Conservation (phyloP, 2,329 filamentous ascomycete genomes). For the Elsinoe fawcettii region DNA sequence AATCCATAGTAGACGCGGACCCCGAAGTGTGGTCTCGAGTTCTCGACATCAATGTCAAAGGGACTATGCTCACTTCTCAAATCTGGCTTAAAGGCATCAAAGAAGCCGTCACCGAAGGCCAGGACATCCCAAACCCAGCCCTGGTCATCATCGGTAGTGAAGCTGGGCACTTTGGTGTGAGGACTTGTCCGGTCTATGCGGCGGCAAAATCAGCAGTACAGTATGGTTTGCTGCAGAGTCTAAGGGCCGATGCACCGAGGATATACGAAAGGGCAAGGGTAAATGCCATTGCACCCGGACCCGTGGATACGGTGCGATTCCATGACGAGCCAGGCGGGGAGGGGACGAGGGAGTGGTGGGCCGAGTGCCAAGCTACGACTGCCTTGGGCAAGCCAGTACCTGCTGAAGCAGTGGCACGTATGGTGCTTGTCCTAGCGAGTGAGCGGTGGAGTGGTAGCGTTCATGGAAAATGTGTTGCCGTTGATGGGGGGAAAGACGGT, state of each 20-base stretch:
- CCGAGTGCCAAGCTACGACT: conserved; percentile 39
- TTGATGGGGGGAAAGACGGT: conserved; percentile 42
- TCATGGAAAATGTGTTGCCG: conserved; percentile 39
- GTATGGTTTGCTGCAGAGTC: conserved; percentile 35
- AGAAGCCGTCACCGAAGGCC: conserved; percentile 19
- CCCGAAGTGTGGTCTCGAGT: conserved; percentile 35
- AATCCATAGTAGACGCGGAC: conserved; percentile 35
- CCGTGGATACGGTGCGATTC: conserved; percentile 39
- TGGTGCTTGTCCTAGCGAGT: conserved; percentile 41
- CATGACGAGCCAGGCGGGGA: conserved; percentile 34
- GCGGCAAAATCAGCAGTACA: conserved; percentile 41
- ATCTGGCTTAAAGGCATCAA: conserved; percentile 36
- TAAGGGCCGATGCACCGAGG: conserved; percentile 36
- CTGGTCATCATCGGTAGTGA: conserved; percentile 42
- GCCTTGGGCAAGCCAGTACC: conserved; percentile 34
- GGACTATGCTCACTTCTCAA: conserved; percentile 38
- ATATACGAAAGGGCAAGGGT: conserved; percentile 34
- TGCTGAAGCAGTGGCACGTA: conserved; percentile 36
- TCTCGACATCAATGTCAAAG: conserved; percentile 38
- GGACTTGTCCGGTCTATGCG: conserved; percentile 39
- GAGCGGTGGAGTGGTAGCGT: conserved; percentile 39
- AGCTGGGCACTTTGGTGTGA: conserved; percentile 39
- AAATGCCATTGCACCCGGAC: conserved; percentile 42
- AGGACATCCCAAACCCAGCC: conserved; percentile 30
- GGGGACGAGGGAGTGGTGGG: conserved; percentile 33